Evolutionary conservation across 2,329 filamentous ascomycete species (phyloP).

Genomic region (Pseudonectria foliicola): DNA sequence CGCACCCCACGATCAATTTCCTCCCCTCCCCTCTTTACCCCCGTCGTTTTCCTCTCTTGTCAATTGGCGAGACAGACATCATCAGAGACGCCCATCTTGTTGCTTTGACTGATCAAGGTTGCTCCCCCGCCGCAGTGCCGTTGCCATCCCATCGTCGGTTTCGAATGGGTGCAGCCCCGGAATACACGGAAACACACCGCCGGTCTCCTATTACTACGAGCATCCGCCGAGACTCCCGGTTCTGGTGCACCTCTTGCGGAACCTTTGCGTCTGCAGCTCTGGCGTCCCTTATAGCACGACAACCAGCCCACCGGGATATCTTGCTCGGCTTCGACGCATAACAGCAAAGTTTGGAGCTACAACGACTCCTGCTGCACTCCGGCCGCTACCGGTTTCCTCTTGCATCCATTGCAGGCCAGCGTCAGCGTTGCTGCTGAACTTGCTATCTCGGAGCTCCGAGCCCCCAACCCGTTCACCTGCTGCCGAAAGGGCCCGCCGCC

Average conservation of each 20-base stretch:
- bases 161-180: neutral
- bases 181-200: neutral
- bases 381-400: neutral
- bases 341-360: no score
- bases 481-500: slow-evolving; percentile 5
- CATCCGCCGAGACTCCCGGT: no score
- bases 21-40: slow-evolving; percentile 8
- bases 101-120: neutral
- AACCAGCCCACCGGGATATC: no score
- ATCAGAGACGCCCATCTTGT: neutral
- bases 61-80: slow-evolving; percentile 5
- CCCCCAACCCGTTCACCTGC: slow-evolving; percentile 6
- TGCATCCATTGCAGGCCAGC: neutral
- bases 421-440: slow-evolving; percentile 3
- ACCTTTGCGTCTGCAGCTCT: no score
- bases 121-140: neutral
- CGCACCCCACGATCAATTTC: slow-evolving; percentile 21
- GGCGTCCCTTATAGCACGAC: no score
- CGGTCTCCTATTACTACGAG: no score
- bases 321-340: no score
- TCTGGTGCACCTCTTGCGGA: neutral
- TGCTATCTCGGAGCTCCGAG: slow-evolving; percentile 24
- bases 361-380: neutral
- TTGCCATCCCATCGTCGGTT: neutral
- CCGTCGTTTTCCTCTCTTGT: slow-evolving; percentile 3